phyloP scores from a whole-genome alignment of 2,329 filamentous ascomycete species.

The Colletotrichum nymphaeae region DNA sequence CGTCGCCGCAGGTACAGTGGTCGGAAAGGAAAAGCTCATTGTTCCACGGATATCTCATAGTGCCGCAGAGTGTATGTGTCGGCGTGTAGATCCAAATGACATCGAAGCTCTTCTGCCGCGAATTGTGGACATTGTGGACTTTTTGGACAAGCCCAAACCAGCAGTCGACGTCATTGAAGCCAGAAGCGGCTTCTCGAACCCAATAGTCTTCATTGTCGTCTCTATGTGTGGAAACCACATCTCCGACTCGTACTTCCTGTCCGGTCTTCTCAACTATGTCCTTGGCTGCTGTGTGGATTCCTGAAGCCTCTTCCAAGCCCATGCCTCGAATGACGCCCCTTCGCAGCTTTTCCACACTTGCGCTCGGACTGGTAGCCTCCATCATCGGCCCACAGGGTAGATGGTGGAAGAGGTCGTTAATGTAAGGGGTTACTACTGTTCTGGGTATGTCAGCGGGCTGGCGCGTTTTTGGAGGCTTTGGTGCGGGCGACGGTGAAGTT shows the following conservation, averaged over 20 bases:
- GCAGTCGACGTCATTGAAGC: conserved; percentile 56
- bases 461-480: background rate
- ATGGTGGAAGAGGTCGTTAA: conserved; percentile 71
- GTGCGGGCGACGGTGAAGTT: background rate
- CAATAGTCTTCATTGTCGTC: conserved; percentile 65
- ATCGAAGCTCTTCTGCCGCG: conserved; percentile 60
- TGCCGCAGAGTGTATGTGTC: conserved; percentile 75
- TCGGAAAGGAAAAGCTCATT: conserved; percentile 84
- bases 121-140: conserved; percentile 50
- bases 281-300: conserved; percentile 39
- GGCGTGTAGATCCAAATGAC: conserved; percentile 82
- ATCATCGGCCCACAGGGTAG: conserved; percentile 70
- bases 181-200: conserved; percentile 60
- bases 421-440: conserved; percentile 79
- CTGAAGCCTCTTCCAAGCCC: conserved; percentile 42
- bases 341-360: conserved; percentile 42
- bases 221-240: conserved; percentile 56
- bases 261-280: background rate
- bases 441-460: conserved; percentile 33
- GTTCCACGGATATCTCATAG: conserved; percentile 73
- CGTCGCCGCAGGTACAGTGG: conserved; percentile 75
- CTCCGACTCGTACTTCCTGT: background rate
- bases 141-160: conserved; percentile 80
- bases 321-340: conserved; percentile 42
- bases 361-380: conserved; percentile 46